Percentiles rank a stretch among this genome's conserved stretches.
phyloP scores from a whole-genome alignment of 495 filamentous ascomycete genomes.

The Xylaria nigripes region DNA sequence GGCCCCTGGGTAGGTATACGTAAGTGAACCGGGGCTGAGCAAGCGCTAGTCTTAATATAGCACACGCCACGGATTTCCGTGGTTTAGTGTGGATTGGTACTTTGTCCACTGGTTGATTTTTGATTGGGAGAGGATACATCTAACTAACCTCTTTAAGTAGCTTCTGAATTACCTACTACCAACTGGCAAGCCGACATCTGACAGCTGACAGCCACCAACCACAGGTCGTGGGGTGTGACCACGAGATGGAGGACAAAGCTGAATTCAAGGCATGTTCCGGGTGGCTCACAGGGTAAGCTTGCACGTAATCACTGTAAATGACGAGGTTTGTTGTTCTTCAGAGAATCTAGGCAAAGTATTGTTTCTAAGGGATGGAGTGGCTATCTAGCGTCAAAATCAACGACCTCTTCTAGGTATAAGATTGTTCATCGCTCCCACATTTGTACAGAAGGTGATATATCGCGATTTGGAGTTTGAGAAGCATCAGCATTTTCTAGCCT shows the following conservation, averaged over 20 bases:
- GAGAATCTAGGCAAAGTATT: not conserved
- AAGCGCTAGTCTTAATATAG: too few relatives aligned
- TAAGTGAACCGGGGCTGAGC: too few relatives aligned
- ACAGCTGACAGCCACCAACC: not conserved
- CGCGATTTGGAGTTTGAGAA: not conserved
- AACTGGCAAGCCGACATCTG: not conserved
- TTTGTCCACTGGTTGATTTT: too few relatives aligned
- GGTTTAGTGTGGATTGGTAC: too few relatives aligned
- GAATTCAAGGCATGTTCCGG: too few relatives aligned
- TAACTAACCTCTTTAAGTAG: too few relatives aligned
- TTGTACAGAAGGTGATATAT: not conserved
- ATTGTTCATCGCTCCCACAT: not conserved
- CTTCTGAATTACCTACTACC: not conserved
- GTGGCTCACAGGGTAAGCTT: not conserved
- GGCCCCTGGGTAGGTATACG: too few relatives aligned
- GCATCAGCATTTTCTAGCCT: not conserved
- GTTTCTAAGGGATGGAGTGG: not conserved
- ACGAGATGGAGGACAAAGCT: not conserved
- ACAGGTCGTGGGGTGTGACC: not conserved
- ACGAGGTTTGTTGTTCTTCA: not conserved
- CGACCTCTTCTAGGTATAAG: not conserved
- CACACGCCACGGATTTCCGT: too few relatives aligned
- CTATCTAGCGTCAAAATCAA: not conserved
- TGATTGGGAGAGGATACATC: too few relatives aligned
- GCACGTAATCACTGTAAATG: not conserved